A percentile compares a stretch with the other conserved stretches of the same genome.
phyloP scores from a whole-genome alignment of 2,329 filamentous ascomycete species.

The Fusarium coffeatum region DNA sequence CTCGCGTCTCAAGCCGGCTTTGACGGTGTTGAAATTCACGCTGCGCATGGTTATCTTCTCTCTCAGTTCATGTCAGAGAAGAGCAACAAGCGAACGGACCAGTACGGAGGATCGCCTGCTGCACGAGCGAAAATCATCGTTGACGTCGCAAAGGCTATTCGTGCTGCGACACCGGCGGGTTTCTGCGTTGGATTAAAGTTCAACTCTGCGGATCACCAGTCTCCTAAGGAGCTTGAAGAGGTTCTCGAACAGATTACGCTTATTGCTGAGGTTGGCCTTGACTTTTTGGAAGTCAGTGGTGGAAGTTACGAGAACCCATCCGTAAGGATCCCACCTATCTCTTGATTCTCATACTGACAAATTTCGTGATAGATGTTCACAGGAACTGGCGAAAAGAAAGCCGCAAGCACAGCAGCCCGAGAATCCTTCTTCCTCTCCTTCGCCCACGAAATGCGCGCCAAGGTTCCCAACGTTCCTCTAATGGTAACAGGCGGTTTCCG shows the following conservation, averaged over 20 bases:
- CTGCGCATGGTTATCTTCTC: slow-evolving; percentile 68
- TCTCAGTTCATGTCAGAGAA: slow-evolving; percentile 65
- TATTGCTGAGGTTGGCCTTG: slow-evolving; percentile 63
- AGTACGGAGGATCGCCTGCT: slow-evolving; percentile 64
- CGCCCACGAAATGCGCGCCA: slow-evolving; percentile 61
- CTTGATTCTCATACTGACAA: neutral
- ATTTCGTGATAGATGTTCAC: slow-evolving; percentile 53
- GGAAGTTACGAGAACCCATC: slow-evolving; percentile 67
- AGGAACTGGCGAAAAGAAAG: slow-evolving; percentile 24
- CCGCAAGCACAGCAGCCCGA: slow-evolving; percentile 60
- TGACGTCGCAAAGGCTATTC: slow-evolving; percentile 61
- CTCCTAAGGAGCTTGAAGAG: slow-evolving; percentile 57
- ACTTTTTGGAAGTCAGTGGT: slow-evolving; percentile 76
- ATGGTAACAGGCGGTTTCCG: slow-evolving; percentile 75
- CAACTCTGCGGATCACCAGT: slow-evolving; percentile 68
- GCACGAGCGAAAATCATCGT: slow-evolving; percentile 63
- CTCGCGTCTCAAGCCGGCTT: slow-evolving; percentile 60
- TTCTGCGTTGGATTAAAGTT: slow-evolving; percentile 67
- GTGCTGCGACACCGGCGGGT: slow-evolving; percentile 49
- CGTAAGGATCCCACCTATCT: slow-evolving; percentile 46
- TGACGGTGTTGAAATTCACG: slow-evolving; percentile 59
- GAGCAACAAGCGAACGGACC: slow-evolving; percentile 64
- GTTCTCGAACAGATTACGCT: slow-evolving; percentile 68
- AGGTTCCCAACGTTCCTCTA: slow-evolving; percentile 58
- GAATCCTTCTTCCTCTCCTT: slow-evolving; percentile 79